These are phyloP conservation scores for Cordia subcordata DNA, from an alignment of 257 asterid genomes.

Conservation along the genomic window DNA sequence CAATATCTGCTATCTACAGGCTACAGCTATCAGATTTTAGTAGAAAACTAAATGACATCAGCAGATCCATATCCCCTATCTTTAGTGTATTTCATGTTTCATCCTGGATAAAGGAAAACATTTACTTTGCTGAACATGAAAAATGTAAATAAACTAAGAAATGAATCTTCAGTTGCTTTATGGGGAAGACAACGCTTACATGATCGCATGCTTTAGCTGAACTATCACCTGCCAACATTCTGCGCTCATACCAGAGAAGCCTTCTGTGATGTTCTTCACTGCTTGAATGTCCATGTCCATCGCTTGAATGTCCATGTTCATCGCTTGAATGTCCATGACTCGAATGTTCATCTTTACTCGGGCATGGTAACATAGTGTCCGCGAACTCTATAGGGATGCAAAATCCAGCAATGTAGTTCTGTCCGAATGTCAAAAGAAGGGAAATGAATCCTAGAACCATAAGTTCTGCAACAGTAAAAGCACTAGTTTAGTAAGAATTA, in stretches of 20 bases:
- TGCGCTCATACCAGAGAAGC: slow-evolving; percentile 50
- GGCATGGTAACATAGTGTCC: slow-evolving; percentile 78
- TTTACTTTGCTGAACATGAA: too few species aligned
- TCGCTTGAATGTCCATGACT: neutral
- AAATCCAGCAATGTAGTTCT: slow-evolving; percentile 62
- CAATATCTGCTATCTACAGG: too few species aligned
- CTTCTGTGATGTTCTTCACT: slow-evolving; percentile 38
- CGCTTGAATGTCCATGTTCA: too few species aligned
- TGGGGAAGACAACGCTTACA: slow-evolving; percentile 19
- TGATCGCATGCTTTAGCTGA: slow-evolving; percentile 31
- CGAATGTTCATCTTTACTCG: neutral
- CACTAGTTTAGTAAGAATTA: too few species aligned
- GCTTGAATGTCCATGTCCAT: neutral
- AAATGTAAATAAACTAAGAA: neutral
- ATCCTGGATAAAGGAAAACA: too few species aligned
- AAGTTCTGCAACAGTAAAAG: slow-evolving; percentile 55
- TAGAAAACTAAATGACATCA: too few species aligned
- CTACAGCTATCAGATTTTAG: too few species aligned
- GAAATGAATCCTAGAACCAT: slow-evolving; percentile 97
- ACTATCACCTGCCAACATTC: slow-evolving; percentile 45
- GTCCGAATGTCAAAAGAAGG: slow-evolving; percentile 77
- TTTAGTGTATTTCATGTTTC: too few species aligned
- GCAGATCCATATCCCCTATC: too few species aligned
- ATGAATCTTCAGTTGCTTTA: too few species aligned
- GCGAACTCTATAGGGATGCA: slow-evolving; percentile 57